Conservation (phyloP, 2,329 filamentous ascomycete genomes). For the Hypoxylon sp. region DNA sequence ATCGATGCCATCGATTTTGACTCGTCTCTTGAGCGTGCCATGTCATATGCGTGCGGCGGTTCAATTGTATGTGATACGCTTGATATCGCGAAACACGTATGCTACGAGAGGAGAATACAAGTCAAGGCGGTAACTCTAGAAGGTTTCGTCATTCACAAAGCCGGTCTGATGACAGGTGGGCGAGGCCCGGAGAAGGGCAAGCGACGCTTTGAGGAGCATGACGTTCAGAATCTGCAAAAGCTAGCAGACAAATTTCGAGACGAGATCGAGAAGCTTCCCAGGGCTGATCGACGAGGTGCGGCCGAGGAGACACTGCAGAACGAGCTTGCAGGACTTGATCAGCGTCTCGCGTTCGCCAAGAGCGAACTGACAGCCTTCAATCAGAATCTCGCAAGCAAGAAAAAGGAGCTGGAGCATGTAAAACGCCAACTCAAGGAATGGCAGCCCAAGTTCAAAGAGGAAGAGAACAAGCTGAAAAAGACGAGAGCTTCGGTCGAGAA, state of each 20-base stretch:
- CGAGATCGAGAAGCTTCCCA: conserved; percentile 82
- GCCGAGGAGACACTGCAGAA: conserved; percentile 84
- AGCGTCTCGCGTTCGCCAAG: conserved; percentile 73
- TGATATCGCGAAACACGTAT: conserved; percentile 85
- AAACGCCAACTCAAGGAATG: conserved; percentile 77
- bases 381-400: conserved; percentile 84
- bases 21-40: conserved; percentile 83
- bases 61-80: conserved; percentile 93
- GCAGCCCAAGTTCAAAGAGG: conserved; percentile 78
- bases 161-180: conserved; percentile 95
- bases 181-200: conserved; percentile 80
- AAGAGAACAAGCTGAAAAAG: conserved; percentile 71
- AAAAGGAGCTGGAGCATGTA: conserved; percentile 78
- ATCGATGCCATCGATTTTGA: conserved; percentile 98
- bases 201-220: conserved; percentile 86
- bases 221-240: conserved; percentile 84
- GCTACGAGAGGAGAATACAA: conserved; percentile 82
- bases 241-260: conserved; percentile 77
- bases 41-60: conserved; percentile 93
- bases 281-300: conserved; percentile 74
- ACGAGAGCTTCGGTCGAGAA: conserved; percentile 59
- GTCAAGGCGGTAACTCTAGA: conserved; percentile 95
- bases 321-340: conserved; percentile 81
- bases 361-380: conserved; percentile 81
- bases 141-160: conserved; percentile 96